Evolutionary conservation across 2,329 filamentous ascomycete genomes (phyloP), one percentile per base, ranked within the genome.

Genomic region (Ceratocystis destructans): DNA sequence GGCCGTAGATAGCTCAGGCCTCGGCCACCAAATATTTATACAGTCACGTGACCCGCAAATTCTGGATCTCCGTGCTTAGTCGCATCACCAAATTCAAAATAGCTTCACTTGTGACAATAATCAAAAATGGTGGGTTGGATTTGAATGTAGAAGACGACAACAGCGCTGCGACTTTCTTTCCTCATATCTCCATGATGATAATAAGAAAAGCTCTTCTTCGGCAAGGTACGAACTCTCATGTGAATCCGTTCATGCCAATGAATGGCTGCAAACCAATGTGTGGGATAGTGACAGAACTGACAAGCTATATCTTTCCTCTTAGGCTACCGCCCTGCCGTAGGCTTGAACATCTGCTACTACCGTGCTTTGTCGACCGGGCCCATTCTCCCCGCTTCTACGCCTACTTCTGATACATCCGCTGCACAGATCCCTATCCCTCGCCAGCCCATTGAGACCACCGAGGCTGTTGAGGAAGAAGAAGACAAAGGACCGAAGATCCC

Each of bases 131-230:
- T 65, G 55, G 64, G 25, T 20, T 46, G 45, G 46, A 46, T 22
- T 46, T 41, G 10, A 37, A 17, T n/a, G 55, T 48, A 28, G 28
- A 59, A 22, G 62, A 22, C 61, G 45, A 62, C 62, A 31, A 37
- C 48, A 15, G 20, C 48, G 20, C 48, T 22, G n/a, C 48, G n/a
- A 64, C 55, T 64, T 12, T 20, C 15, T n/a, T 37, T 15, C 33
- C 22, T 41, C 46, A 62, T 41, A 28, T 45, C 37, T 10, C 44
- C 50, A 66, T 44, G 70, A 85, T 85, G 83, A 83, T 84, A 72
- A 71, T 82, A 70, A 79, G 82, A 77, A 83, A 78, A 72, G 74
- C 77, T 70, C 77, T 77, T 64, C 74, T 79, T 73, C 81, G 81
- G 80, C 77, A 83, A 73, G 79, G 83, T 84, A 75, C 71, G 78